Conservation (phyloP, 2,329 filamentous ascomycete species). For the Furcasterigmium sp. region DNA sequence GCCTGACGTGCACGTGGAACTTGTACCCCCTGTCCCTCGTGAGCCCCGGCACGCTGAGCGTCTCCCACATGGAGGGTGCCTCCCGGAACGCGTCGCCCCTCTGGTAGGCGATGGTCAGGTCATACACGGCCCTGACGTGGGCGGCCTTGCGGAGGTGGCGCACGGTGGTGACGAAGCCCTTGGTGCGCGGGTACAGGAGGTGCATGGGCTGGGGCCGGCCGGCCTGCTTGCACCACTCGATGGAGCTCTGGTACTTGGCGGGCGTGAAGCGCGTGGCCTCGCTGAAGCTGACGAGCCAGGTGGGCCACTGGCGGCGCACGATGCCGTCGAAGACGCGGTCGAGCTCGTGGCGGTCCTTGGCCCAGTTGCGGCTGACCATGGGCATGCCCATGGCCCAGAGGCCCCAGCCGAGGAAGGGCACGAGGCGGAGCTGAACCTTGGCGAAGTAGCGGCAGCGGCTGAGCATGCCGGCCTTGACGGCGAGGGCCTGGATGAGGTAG, state of each 20-base stretch:
- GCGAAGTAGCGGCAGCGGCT: conserved; percentile 58
- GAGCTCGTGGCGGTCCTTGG: conserved; percentile 49
- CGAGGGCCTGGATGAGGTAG: conserved; percentile 58
- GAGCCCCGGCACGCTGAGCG: conserved; percentile 34
- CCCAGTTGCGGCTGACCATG: conserved; percentile 56
- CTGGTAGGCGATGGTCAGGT: conserved; percentile 50
- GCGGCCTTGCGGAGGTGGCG: conserved; percentile 45
- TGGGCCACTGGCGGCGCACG: conserved; percentile 45
- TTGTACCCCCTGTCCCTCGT: conserved; percentile 33
- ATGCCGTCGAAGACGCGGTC: conserved; percentile 52
- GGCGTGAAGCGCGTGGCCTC: conserved; percentile 57
- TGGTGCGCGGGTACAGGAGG: conserved; percentile 54
- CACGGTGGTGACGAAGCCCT: conserved; percentile 55
- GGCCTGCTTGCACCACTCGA: conserved; percentile 45
- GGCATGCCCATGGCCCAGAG: conserved; percentile 63
- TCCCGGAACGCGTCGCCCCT: conserved; percentile 34
- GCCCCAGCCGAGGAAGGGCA: conserved; percentile 59
- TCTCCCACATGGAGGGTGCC: conserved; percentile 49
- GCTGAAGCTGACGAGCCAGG: conserved; percentile 60
- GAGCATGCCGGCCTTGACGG: conserved; percentile 50
- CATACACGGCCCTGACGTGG: conserved; percentile 50
- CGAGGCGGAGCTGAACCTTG: conserved; percentile 52
- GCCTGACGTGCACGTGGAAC: conserved; percentile 45
- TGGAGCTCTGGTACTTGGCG: conserved; percentile 45
- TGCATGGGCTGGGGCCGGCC: conserved; percentile 47